Percentiles rank a stretch among this genome's conserved stretches.
phyloP scores from a whole-genome alignment of 2,329 filamentous ascomycete species.

The Endoconidiophora polonica region DNA sequence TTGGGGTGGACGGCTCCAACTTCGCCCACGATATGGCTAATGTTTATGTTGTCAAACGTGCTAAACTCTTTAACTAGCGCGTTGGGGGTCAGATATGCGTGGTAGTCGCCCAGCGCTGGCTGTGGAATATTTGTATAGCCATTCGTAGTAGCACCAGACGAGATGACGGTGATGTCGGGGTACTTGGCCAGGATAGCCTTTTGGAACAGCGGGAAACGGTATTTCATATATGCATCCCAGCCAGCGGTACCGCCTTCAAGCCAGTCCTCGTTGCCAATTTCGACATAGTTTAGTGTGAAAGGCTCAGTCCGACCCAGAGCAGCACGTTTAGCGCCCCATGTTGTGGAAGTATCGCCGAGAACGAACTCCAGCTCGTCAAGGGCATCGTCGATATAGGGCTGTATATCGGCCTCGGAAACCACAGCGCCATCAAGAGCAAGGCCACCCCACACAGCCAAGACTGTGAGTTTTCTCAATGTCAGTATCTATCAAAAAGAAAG shows the following conservation, averaged over 20 bases:
- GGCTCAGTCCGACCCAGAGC: constrained; percentile 44
- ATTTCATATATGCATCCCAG: constrained; percentile 32
- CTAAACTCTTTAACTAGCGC: constrained; percentile 32
- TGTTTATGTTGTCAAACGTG: constrained; percentile 33
- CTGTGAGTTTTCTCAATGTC: constrained; percentile 15
- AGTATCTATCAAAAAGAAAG: not conserved
- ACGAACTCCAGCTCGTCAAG: constrained; percentile 49
- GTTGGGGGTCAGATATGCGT: constrained; percentile 35
- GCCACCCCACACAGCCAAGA: constrained; percentile 42
- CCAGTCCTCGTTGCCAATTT: constrained; percentile 54
- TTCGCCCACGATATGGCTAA: constrained; percentile 29
- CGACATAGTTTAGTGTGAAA: constrained; percentile 43
- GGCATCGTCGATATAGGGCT: constrained; percentile 40
- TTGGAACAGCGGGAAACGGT: constrained; percentile 42
- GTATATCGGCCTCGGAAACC: constrained; percentile 33
- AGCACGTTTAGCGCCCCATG: constrained; percentile 41
- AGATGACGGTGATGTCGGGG: constrained; percentile 39
- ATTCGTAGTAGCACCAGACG: constrained; percentile 30
- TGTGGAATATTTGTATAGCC: constrained; percentile 23
- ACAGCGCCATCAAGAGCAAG: constrained; percentile 36
- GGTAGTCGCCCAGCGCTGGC: constrained; percentile 31
- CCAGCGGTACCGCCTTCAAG: constrained; percentile 32
- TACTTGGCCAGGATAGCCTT: constrained; percentile 39
- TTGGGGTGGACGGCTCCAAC: constrained; percentile 35
- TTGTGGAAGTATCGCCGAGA: constrained; percentile 33